A percentile compares a stretch with the other conserved stretches of the same genome.
These are phyloP conservation scores for Chiua virens DNA, from an alignment of 768 basidiomycete genomes.

Conservation along the genomic window DNA sequence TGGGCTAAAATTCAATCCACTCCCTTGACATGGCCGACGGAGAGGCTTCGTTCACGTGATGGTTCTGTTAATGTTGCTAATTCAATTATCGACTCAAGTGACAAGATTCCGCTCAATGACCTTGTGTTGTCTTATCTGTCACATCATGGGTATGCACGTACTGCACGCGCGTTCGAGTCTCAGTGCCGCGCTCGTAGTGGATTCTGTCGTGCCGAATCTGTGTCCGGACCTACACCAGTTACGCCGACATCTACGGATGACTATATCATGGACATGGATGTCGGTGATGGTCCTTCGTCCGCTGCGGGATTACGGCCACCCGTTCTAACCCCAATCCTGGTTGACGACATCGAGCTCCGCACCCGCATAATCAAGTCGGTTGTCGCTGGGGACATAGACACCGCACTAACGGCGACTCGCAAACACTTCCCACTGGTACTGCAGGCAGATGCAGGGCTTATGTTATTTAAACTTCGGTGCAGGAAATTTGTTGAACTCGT, in stretches of 20 bases:
- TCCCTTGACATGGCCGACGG: slow-evolving; percentile 47
- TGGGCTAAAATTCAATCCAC: slow-evolving; percentile 69
- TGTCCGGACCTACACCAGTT: background rate
- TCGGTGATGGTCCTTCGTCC: slow-evolving; percentile 20
- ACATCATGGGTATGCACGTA: slow-evolving; percentile 80
- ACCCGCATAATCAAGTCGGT: slow-evolving; percentile 73
- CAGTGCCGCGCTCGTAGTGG: slow-evolving; percentile 38
- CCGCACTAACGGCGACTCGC: slow-evolving; percentile 56
- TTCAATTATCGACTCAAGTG: slow-evolving; percentile 43
- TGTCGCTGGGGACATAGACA: slow-evolving; percentile 67
- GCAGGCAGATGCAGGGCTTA: slow-evolving; percentile 62
- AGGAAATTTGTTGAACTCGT: slow-evolving; percentile 85
- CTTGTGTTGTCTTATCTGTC: slow-evolving; percentile 79
- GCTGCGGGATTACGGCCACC: slow-evolving; percentile 10
- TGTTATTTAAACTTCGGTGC: slow-evolving; percentile 81
- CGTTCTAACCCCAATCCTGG: slow-evolving; percentile 25
- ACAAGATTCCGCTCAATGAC: slow-evolving; percentile 62
- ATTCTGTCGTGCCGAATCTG: slow-evolving; percentile 11
- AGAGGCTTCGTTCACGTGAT: slow-evolving; percentile 9
- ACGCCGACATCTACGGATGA: slow-evolving; percentile 25
- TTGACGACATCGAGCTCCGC: slow-evolving; percentile 61
- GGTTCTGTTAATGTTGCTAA: slow-evolving; percentile 1
- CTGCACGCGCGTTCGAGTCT: slow-evolving; percentile 65
- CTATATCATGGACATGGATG: slow-evolving; percentile 52
- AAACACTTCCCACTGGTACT: slow-evolving; percentile 64